These are phyloP conservation scores for Pestalotiopsis sp. DNA, from an alignment of 2,329 filamentous ascomycete genomes.

Conservation along the genomic window DNA sequence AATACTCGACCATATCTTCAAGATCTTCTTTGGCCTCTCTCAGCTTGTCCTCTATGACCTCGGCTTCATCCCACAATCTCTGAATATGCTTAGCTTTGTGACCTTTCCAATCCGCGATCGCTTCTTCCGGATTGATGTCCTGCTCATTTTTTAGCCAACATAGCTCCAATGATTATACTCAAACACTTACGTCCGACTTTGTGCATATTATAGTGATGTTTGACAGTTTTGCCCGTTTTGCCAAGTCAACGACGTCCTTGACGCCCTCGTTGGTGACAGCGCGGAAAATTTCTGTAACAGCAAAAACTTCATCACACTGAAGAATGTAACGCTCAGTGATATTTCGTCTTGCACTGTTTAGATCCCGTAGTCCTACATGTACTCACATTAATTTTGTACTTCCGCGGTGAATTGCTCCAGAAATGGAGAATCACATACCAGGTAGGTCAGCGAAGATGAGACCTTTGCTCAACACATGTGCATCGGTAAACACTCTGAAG, in stretches of 20 bases:
- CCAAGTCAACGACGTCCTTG: slow-evolving; percentile 42
- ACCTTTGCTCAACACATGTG: slow-evolving; percentile 50
- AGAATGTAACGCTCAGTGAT: slow-evolving; percentile 49
- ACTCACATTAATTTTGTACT: background rate
- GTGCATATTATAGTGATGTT: slow-evolving; percentile 49
- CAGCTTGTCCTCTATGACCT: slow-evolving; percentile 17
- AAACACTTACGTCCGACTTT: slow-evolving; percentile 38
- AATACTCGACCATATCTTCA: slow-evolving; percentile 23
- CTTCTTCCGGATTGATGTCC: slow-evolving; percentile 37
- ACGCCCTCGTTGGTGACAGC: slow-evolving; percentile 45
- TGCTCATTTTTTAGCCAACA: slow-evolving; percentile 14
- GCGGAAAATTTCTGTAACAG: slow-evolving; percentile 43
- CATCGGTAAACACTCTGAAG: slow-evolving; percentile 43
- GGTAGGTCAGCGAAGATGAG: slow-evolving; percentile 52
- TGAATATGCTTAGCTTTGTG: slow-evolving; percentile 9
- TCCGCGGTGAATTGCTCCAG: background rate
- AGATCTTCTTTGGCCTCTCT: slow-evolving; percentile 16
- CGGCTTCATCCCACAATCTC: slow-evolving; percentile 18
- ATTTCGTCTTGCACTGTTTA: slow-evolving; percentile 44
- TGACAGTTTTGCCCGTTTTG: slow-evolving; percentile 35
- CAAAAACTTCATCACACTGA: slow-evolving; percentile 50
- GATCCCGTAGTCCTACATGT: slow-evolving; percentile 45
- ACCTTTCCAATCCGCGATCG: slow-evolving; percentile 34
- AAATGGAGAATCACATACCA: slow-evolving; percentile 31
- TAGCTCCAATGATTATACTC: background rate